Conservation (phyloP, 129 eudicot species). For the Centrapalus pauciflorus region DNA sequence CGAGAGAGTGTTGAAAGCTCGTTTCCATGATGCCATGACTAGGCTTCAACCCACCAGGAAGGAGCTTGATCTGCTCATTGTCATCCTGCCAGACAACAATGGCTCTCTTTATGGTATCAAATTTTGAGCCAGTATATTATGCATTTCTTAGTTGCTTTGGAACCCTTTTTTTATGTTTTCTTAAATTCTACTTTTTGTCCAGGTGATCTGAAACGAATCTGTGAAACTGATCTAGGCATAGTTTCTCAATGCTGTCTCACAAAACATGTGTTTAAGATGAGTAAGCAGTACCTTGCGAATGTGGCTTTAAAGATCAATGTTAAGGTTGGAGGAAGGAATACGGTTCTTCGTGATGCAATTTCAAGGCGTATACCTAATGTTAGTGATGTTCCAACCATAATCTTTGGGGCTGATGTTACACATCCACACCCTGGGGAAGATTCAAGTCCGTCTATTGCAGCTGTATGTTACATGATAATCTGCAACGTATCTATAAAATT, state of each 20-base stretch:
- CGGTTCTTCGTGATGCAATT: constrained; percentile 78
- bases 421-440: constrained; percentile 93
- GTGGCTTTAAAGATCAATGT: constrained; percentile 88
- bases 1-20: constrained; percentile 75
- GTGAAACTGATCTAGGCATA: constrained; percentile 93
- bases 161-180: neutral
- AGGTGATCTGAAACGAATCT: constrained; percentile 86
- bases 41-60: constrained; percentile 51
- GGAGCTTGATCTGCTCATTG: constrained; percentile 76
- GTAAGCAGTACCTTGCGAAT: constrained; percentile 80
- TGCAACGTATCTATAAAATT: neutral
- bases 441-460: constrained; percentile 91
- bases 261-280: constrained; percentile 74
- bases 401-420: constrained; percentile 92
- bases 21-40: constrained; percentile 61
- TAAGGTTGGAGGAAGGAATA: constrained; percentile 92
- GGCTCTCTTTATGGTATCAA: constrained; percentile 79
- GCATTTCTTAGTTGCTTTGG: neutral
- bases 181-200: neutral
- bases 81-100: constrained; percentile 71
- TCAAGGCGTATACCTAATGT: constrained; percentile 81
- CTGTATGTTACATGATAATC: constrained; percentile 36
- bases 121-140: neutral
- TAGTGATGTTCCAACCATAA: constrained; percentile 90
- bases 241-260: constrained; percentile 91